These are phyloP conservation scores for Kwoniella sp. DNA, from an alignment of 768 basidiomycete genomes.

Conservation along the genomic window DNA sequence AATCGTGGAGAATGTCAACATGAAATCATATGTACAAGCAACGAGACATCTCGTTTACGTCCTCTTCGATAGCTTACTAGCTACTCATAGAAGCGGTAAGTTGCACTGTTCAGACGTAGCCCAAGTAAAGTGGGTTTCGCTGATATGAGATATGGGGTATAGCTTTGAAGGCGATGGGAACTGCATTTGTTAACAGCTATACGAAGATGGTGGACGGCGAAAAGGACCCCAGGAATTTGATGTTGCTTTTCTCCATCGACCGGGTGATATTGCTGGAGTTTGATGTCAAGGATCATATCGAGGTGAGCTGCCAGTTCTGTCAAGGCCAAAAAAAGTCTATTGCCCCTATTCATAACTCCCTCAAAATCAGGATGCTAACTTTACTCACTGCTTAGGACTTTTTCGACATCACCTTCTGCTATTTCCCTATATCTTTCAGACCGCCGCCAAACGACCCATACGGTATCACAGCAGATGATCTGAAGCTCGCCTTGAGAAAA, in stretches of 20 bases:
- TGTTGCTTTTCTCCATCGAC: conserved; percentile 84
- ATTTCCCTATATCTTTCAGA: conserved; percentile 96
- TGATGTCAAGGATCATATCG: conserved; percentile 71
- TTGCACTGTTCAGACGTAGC: conserved; percentile 11
- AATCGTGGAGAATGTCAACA: conserved; percentile 74
- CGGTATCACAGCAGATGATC: conserved; percentile 83
- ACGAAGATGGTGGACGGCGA: conserved; percentile 84
- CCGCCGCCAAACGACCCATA: conserved; percentile 93
- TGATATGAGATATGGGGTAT: conserved; percentile 6
- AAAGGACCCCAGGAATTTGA: conserved; percentile 93
- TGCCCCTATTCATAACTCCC: too few species aligned
- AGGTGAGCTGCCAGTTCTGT: conserved; percentile 64
- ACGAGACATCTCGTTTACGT: conserved; percentile 78
- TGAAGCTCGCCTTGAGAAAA: conserved; percentile 65
- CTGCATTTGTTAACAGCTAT: conserved; percentile 75
- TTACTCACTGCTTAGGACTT: conserved; percentile 65
- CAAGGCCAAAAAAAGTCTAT: neutral
- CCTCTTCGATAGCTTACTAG: conserved; percentile 76
- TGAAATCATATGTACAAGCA: conserved; percentile 79
- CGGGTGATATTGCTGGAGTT: conserved; percentile 87
- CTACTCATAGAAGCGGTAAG: conserved; percentile 69
- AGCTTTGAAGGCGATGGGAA: conserved; percentile 74
- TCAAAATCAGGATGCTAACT: neutral
- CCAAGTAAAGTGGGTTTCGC: neutral
- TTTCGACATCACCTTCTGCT: conserved; percentile 95